These are phyloP conservation scores for Basidiobolus meristosporus DNA, from an alignment of 371 early-diverging fungal genomes.

Conservation along the genomic window DNA sequence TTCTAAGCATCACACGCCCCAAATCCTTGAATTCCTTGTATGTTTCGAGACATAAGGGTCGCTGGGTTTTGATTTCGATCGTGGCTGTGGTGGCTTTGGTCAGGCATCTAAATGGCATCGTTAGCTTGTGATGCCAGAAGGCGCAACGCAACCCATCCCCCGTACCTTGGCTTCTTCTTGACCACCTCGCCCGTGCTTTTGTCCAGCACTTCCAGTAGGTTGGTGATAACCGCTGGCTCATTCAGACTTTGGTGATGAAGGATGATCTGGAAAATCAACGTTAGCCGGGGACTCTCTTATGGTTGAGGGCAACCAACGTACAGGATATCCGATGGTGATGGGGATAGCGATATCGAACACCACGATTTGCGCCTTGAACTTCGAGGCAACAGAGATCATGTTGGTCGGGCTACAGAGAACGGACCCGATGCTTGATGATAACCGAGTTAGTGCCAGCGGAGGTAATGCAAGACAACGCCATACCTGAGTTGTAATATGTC, in stretches of 20 bases:
- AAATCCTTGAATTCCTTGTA: slow-evolving; percentile 69
- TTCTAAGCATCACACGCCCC: slow-evolving; percentile 76
- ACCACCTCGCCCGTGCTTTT: slow-evolving; percentile 64
- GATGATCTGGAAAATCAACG: slow-evolving; percentile 20
- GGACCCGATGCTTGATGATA: slow-evolving; percentile 34
- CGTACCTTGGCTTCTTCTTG: slow-evolving; percentile 62
- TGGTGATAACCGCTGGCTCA: slow-evolving; percentile 55
- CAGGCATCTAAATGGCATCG: slow-evolving; percentile 32
- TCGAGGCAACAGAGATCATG: slow-evolving; percentile 50
- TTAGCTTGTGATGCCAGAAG: too few relatives aligned
- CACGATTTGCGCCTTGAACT: slow-evolving; percentile 70
- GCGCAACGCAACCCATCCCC: too few relatives aligned
- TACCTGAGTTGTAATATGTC: slow-evolving; percentile 67
- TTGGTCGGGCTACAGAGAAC: slow-evolving; percentile 44
- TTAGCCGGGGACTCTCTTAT: neutral
- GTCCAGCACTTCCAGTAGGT: slow-evolving; percentile 49
- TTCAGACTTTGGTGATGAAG: slow-evolving; percentile 65
- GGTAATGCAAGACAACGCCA: slow-evolving; percentile 1
- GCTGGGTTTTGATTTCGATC: slow-evolving; percentile 49
- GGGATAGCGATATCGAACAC: slow-evolving; percentile 81
- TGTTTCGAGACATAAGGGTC: slow-evolving; percentile 67
- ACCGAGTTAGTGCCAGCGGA: neutral
- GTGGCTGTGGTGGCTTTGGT: slow-evolving; percentile 62
- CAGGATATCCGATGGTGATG: slow-evolving; percentile 78
- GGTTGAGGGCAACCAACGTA: slow-evolving; percentile 11